These are phyloP conservation scores for Westerdykella ornata DNA, from an alignment of 2,329 filamentous ascomycete species.

Conservation along the genomic window DNA sequence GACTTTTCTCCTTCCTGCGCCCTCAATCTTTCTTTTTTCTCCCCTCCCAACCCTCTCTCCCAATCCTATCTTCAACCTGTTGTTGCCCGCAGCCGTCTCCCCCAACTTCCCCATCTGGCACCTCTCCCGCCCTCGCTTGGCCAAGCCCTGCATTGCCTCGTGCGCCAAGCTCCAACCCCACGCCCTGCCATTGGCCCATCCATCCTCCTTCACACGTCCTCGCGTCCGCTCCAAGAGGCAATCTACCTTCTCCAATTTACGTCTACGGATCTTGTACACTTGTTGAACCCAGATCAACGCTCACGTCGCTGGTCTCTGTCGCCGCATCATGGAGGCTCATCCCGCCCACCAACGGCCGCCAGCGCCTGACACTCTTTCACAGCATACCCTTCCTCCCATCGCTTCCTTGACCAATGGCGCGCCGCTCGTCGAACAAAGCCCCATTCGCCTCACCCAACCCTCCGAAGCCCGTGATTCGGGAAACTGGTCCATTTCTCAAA, in stretches of 20 bases:
- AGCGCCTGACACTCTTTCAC: constrained; percentile 22
- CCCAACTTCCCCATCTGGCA: neutral
- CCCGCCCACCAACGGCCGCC: constrained; percentile 22
- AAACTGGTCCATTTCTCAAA: constrained; percentile 52
- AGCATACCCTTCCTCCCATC: constrained; percentile 34
- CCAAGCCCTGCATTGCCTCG: neutral
- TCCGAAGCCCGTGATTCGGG: constrained; percentile 51
- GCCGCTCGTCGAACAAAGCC: constrained; percentile 28
- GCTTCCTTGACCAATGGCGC: constrained; percentile 34
- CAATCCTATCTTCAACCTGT: neutral
- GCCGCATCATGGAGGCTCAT: constrained; percentile 20
- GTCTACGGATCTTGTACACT: too few species aligned
- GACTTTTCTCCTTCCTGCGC: constrained; percentile 4
- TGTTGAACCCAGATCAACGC: too few species aligned
- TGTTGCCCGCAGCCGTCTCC: neutral
- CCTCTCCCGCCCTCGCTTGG: constrained; percentile 1
- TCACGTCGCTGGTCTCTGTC: too few species aligned
- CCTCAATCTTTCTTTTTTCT: constrained; percentile 2
- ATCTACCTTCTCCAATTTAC: too few species aligned
- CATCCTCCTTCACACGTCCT: constrained; percentile 14
- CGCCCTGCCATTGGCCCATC: constrained; percentile 4
- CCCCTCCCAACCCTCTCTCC: constrained; percentile 1
- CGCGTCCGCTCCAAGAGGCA: neutral
- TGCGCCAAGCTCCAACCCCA: neutral
- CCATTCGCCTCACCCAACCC: constrained; percentile 28